Evolutionary conservation across 306 rosid genomes (phyloP).

Genomic region (Comarum palustre): DNA sequence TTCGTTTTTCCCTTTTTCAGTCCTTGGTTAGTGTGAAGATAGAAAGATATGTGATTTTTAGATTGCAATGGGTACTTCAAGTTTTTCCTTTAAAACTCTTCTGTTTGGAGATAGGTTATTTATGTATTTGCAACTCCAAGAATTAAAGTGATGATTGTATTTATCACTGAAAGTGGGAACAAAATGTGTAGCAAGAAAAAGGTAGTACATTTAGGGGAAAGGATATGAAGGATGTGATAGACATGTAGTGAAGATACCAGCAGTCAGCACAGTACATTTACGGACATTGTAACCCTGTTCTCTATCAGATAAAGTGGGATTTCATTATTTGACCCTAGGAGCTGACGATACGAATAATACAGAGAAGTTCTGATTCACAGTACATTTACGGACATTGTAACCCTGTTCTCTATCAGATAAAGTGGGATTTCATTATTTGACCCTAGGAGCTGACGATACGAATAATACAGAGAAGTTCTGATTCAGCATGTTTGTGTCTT

Average conservation of each 20-base stretch:
- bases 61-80: background rate
- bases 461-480: no score
- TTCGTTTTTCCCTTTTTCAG: background rate
- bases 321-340: background rate
- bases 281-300: background rate
- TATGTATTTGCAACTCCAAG: background rate
- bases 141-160: background rate
- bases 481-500: slow-evolving; percentile 1
- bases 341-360: background rate
- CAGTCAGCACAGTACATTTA: background rate
- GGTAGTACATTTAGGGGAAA: background rate
- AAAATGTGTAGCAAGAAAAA: background rate
- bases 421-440: no score
- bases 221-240: background rate
- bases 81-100: background rate
- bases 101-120: background rate
- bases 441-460: no score
- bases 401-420: no score
- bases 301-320: background rate
- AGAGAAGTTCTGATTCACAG: background rate
- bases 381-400: no score
- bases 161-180: background rate
- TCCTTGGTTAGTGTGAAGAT: slow-evolving; percentile 1
- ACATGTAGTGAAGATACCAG: background rate
- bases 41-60: background rate